Evolutionary conservation across 768 basidiomycete genomes (phyloP).

Genomic region (Suillus ampliporus): DNA sequence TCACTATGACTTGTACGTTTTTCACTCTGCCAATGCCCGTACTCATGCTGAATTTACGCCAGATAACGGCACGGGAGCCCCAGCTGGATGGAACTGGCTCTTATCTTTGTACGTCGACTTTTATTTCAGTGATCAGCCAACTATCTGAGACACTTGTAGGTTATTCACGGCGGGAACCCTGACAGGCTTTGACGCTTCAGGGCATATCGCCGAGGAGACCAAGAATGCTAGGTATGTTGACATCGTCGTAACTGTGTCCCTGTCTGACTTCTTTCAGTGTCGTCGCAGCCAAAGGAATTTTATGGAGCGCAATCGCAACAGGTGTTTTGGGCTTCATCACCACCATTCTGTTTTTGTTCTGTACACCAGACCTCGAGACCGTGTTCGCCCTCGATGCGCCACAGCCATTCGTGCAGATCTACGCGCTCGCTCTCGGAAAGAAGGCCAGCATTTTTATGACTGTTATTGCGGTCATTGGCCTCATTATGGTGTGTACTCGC

Average conservation of each 20-base stretch:
- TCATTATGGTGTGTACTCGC: slow-evolving; percentile 68
- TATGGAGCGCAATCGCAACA: slow-evolving; percentile 78
- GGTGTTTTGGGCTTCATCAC: slow-evolving; percentile 81
- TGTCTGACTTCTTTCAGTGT: slow-evolving; percentile 48
- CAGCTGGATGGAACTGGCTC: slow-evolving; percentile 91
- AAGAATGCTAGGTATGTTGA: slow-evolving; percentile 68
- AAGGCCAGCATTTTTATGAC: slow-evolving; percentile 89
- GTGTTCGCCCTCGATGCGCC: slow-evolving; percentile 81
- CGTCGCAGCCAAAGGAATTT: slow-evolving; percentile 81
- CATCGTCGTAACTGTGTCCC: neutral
- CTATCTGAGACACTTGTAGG: slow-evolving; percentile 57
- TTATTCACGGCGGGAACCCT: slow-evolving; percentile 87
- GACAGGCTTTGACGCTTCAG: slow-evolving; percentile 90
- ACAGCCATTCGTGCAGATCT: slow-evolving; percentile 91
- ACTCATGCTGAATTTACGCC: slow-evolving; percentile 11
- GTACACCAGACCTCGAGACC: slow-evolving; percentile 77
- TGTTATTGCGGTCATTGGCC: slow-evolving; percentile 78
- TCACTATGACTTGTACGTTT: slow-evolving; percentile 77
- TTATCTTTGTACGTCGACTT: slow-evolving; percentile 70
- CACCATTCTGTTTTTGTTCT: slow-evolving; percentile 83
- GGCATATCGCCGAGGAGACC: slow-evolving; percentile 89
- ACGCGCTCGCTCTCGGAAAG: slow-evolving; percentile 81
- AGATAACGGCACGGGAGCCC: slow-evolving; percentile 92
- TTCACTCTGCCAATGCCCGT: slow-evolving; percentile 37
- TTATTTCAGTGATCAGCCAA: neutral